These are phyloP conservation scores for Neurospora sp. DNA, from an alignment of 495 filamentous ascomycete genomes.

Conservation along the genomic window DNA sequence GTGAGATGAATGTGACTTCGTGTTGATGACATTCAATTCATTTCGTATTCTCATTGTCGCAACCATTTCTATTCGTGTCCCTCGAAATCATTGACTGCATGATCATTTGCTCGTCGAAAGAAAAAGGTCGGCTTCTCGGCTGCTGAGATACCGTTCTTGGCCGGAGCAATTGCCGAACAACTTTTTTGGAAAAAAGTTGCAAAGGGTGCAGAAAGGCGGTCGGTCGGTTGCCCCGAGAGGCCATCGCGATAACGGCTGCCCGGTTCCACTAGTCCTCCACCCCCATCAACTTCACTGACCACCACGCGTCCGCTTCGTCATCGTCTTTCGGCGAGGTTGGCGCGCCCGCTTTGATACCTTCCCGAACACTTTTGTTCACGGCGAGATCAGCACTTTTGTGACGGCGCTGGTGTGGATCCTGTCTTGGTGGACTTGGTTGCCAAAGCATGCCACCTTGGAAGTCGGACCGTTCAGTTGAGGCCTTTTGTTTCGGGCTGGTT, in stretches of 20 bases:
- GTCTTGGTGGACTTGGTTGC: neutral
- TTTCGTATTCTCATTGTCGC: neutral
- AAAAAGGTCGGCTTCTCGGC: neutral
- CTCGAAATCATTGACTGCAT: neutral
- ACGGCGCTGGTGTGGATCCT: neutral
- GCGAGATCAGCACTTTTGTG: neutral
- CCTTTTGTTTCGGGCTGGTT: neutral
- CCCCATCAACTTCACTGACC: neutral
- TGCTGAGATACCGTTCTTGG: neutral
- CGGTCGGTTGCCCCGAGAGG: neutral
- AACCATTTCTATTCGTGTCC: neutral
- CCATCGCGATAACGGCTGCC: neutral
- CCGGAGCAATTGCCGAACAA: neutral
- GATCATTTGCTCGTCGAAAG: neutral
- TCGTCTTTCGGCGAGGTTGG: neutral
- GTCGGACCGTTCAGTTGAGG: neutral
- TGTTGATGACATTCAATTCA: neutral
- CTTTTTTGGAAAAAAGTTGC: neutral
- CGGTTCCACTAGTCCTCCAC: neutral
- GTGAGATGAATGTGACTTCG: neutral
- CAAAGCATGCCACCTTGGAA: neutral
- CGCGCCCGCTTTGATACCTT: neutral
- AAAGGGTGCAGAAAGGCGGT: neutral
- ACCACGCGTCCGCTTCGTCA: neutral
- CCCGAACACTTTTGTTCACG: neutral